Evolutionary conservation across 2,329 filamentous ascomycete species (phyloP).

Genomic region (Chaetothyriales sp.): DNA sequence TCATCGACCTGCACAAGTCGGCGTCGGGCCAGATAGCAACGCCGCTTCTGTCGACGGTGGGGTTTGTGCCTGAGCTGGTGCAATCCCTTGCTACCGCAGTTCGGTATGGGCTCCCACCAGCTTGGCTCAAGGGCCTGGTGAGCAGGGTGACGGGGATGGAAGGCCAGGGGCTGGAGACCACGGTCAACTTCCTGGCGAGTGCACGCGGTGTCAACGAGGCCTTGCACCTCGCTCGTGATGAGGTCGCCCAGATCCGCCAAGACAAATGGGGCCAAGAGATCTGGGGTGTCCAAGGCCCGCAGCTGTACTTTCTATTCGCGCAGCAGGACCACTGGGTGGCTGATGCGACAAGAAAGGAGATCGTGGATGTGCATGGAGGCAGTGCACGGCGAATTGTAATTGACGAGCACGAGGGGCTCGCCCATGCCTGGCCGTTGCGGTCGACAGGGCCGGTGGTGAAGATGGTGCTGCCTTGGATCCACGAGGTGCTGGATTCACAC

Average conservation of each 20-base stretch:
- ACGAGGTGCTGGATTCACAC: conserved; percentile 23
- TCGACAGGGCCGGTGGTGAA: conserved; percentile 36
- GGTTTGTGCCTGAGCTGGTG: conserved; percentile 24
- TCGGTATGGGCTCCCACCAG: conserved; percentile 27
- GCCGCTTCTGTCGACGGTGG: conserved; percentile 41
- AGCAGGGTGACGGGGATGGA: conserved; percentile 27
- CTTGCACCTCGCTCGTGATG: conserved; percentile 42
- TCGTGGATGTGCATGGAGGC: conserved; percentile 28
- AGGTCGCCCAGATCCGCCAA: conserved; percentile 40
- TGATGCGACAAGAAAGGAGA: conserved; percentile 39
- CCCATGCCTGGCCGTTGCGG: conserved; percentile 45
- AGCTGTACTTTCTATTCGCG: conserved; percentile 45
- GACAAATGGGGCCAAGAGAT: conserved; percentile 45
- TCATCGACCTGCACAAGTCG: conserved; percentile 54
- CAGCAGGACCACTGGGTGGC: conserved; percentile 48
- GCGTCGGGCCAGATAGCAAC: conserved; percentile 46
- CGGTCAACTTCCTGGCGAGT: conserved; percentile 36
- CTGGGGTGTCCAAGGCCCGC: conserved; percentile 36
- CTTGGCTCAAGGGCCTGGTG: conserved; percentile 29
- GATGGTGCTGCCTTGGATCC: conserved; percentile 35
- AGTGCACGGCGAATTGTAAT: conserved; percentile 39
- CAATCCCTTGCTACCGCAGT: conserved; percentile 29
- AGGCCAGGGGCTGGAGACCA: conserved; percentile 31
- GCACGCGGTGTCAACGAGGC: conserved; percentile 37
- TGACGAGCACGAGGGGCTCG: conserved; percentile 36